These are phyloP conservation scores for Mycena vulgaris DNA, from an alignment of 768 basidiomycete genomes.

Conservation along the genomic window DNA sequence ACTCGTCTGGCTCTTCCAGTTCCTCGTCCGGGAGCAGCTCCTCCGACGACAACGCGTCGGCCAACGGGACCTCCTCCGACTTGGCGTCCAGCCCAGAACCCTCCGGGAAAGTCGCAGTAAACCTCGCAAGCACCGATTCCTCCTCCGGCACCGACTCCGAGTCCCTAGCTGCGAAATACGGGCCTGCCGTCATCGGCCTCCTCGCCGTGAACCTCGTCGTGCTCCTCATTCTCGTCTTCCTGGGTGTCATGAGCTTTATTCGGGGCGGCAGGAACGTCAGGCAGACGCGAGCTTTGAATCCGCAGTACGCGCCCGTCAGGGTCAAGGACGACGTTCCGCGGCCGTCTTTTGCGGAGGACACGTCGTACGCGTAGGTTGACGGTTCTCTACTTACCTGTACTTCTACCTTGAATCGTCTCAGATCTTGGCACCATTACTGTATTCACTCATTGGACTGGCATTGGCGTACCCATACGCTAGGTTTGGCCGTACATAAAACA, in stretches of 20 bases:
- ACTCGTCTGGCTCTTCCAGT: background rate
- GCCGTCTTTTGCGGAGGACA: no score
- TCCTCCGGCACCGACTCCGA: background rate
- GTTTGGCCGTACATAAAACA: no score
- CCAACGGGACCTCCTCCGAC: background rate
- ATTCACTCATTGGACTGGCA: no score
- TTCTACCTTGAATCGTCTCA: no score
- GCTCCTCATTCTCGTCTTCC: background rate
- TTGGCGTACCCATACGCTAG: no score
- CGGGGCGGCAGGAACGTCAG: background rate
- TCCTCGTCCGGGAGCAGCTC: background rate
- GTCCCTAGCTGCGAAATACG: background rate
- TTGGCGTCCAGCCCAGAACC: no score
- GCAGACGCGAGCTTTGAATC: no score
- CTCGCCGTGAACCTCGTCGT: background rate
- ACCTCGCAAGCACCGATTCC: background rate
- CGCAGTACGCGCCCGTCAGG: background rate
- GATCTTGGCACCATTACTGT: no score
- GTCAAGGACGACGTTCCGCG: background rate
- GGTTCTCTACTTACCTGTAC: no score
- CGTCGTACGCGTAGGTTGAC: no score
- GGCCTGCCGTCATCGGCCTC: background rate
- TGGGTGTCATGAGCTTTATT: background rate
- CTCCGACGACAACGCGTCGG: background rate
- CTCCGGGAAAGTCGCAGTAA: background rate